Conservation (phyloP, 345 rosid genomes). For the Microcos paniculata region DNA sequence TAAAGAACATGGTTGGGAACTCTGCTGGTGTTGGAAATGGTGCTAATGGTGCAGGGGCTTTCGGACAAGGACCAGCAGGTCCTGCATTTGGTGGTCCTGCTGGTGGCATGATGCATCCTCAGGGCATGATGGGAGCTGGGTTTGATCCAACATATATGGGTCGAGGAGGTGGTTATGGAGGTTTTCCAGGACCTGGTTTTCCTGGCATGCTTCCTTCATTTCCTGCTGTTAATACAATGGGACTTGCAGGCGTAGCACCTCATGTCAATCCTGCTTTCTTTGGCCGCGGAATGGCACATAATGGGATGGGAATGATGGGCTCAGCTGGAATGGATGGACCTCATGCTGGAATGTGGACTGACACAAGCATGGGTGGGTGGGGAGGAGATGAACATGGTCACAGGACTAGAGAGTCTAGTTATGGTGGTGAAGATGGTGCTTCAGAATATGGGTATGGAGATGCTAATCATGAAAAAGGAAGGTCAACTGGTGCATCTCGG, state of each 20-base stretch:
- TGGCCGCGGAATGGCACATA: conserved; percentile 63
- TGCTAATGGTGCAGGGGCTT: conserved; percentile 49
- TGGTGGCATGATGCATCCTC: conserved; percentile 77
- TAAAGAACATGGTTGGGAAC: conserved; percentile 55
- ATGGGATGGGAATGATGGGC: conserved; percentile 66
- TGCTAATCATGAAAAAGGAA: conserved; percentile 68
- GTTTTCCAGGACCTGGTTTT: conserved; percentile 69
- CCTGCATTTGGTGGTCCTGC: conserved; percentile 65
- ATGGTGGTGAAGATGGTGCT: conserved; percentile 84
- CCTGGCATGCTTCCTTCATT: conserved; percentile 79
- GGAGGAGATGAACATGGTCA: conserved; percentile 53
- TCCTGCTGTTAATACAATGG: conserved; percentile 74
- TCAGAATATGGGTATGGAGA: conserved; percentile 87
- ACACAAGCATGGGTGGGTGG: conserved; percentile 73
- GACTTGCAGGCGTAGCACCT: conserved; percentile 85
- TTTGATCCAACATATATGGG: conserved; percentile 84
- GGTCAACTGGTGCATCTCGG: conserved; percentile 49
- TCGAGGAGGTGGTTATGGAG: conserved; percentile 75
- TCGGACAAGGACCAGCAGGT: conserved; percentile 71
- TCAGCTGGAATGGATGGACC: conserved; percentile 70
- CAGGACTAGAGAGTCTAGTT: conserved; percentile 61
- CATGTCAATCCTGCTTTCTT: conserved; percentile 90
- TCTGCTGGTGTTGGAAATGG: conserved; percentile 41
- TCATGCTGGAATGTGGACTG: conserved; percentile 71
- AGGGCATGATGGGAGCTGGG: conserved; percentile 73